These are phyloP conservation scores for Abelmoschus esculentus DNA, from an alignment of 345 rosid species.

Conservation along the genomic window DNA sequence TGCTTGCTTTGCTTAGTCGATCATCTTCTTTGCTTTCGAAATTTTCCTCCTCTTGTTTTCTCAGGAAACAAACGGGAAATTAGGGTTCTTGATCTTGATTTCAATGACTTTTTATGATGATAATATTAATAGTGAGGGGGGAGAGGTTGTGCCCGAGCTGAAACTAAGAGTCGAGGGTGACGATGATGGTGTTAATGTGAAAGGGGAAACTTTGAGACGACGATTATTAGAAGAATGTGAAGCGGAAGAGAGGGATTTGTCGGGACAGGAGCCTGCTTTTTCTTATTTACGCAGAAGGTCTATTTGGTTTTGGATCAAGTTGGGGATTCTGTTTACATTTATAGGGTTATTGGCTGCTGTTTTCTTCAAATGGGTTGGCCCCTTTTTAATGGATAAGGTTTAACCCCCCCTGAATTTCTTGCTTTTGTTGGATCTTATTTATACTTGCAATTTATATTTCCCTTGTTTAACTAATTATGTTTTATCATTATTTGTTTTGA, in stretches of 20 bases:
- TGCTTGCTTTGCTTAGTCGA: neutral
- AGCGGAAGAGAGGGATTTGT: slow-evolving; percentile 18
- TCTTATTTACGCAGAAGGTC: slow-evolving; percentile 31
- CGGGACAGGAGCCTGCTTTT: slow-evolving; percentile 14
- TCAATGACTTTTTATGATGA: slow-evolving; percentile 64
- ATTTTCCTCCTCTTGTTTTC: slow-evolving; percentile 12
- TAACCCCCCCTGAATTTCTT: neutral
- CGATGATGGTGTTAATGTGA: slow-evolving; percentile 35
- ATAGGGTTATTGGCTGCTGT: slow-evolving; percentile 56
- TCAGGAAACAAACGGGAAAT: slow-evolving; percentile 23
- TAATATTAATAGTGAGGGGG: slow-evolving; percentile 12
- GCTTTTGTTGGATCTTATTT: neutral
- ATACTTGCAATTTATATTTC: neutral
- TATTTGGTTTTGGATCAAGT: slow-evolving; percentile 67
- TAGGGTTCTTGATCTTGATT: slow-evolving; percentile 10
- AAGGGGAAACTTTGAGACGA: slow-evolving; percentile 40
- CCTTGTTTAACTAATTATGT: neutral
- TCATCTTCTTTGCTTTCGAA: slow-evolving; percentile 10
- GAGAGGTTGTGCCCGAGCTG: slow-evolving; percentile 63
- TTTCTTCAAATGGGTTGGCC: slow-evolving; percentile 81
- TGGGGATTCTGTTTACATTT: slow-evolving; percentile 36
- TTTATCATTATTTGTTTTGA: neutral
- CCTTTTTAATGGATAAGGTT: slow-evolving; percentile 86
- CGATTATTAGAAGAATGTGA: slow-evolving; percentile 29
- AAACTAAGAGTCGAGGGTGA: slow-evolving; percentile 33